phyloP scores from a whole-genome alignment of 805 yeast genomes.

The Starmerella apicola region DNA sequence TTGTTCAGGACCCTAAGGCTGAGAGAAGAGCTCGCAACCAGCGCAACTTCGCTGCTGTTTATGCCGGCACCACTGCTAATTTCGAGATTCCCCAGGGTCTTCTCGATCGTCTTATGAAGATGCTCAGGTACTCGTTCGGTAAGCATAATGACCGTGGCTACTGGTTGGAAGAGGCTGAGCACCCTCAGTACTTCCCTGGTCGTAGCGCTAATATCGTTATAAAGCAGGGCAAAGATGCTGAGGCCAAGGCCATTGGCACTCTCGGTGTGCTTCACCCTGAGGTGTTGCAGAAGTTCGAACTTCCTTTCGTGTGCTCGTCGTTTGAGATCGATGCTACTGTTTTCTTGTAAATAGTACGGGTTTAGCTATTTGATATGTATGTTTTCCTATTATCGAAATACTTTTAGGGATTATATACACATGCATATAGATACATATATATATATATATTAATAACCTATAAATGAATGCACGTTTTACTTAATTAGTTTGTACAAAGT shows the following conservation, averaged over 20 bases:
- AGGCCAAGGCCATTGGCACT: slow-evolving; percentile 39
- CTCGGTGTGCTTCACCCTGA: slow-evolving; percentile 95
- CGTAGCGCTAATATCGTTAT: slow-evolving; percentile 85
- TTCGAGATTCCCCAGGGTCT: slow-evolving; percentile 92
- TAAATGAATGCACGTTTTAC: background rate
- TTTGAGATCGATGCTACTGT: slow-evolving; percentile 85
- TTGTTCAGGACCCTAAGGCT: slow-evolving; percentile 59
- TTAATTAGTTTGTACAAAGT: slow-evolving; percentile 37
- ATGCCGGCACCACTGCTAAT: slow-evolving; percentile 89
- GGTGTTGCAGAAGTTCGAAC: slow-evolving; percentile 72
- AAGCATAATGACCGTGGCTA: slow-evolving; percentile 49
- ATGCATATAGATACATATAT: background rate
- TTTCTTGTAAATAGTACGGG: slow-evolving; percentile 30
- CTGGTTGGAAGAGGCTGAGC: slow-evolving; percentile 29
- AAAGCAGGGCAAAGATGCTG: slow-evolving; percentile 31
- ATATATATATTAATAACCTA: background rate
- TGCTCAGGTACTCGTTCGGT: slow-evolving; percentile 79
- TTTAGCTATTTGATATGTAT: background rate
- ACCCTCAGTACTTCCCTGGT: slow-evolving; percentile 81
- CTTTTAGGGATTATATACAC: background rate
- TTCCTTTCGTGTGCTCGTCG: slow-evolving; percentile 84
- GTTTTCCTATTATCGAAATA: background rate
- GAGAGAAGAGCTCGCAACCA: slow-evolving; percentile 88
- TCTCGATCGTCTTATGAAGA: slow-evolving; percentile 89
- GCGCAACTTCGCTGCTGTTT: slow-evolving; percentile 90